Evolutionary conservation across 164 flowering plant species (phyloP).

Genomic region (Annona squamosa): DNA sequence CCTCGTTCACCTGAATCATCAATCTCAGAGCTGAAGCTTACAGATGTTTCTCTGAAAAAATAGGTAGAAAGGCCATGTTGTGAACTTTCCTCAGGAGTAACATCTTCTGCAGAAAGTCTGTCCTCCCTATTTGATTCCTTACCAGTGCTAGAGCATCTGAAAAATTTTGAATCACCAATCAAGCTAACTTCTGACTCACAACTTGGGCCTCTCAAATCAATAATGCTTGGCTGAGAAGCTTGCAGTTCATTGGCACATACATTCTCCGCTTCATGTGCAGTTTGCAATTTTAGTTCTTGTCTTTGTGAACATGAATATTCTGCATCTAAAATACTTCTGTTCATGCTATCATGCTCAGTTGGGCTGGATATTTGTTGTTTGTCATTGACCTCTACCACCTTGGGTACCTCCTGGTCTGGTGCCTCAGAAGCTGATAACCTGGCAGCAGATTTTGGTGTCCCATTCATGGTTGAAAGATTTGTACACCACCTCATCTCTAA

Average conservation of each 20-base stretch:
- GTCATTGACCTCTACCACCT: conserved; percentile 13
- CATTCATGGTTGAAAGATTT: conserved; percentile 27
- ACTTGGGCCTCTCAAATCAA: conserved; percentile 8
- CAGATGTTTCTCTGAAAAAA: conserved; percentile 22
- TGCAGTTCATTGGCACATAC: conserved; percentile 11
- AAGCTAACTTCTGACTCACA: background rate
- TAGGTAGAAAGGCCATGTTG: conserved; percentile 11
- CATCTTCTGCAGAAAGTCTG: conserved; percentile 6
- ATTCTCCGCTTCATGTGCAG: conserved; percentile 8
- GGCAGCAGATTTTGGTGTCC: conserved; percentile 22
- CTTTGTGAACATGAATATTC: conserved; percentile 7
- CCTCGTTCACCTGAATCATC: conserved; percentile 17
- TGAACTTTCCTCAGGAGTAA: conserved; percentile 18
- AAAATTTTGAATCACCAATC: background rate
- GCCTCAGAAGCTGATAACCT: conserved; percentile 9
- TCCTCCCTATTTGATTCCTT: conserved; percentile 7
- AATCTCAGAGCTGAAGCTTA: conserved; percentile 13
- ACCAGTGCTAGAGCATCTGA: conserved; percentile 10
- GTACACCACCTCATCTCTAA: conserved; percentile 90
- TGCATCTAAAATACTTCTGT: background rate
- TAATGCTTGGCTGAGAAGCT: conserved; percentile 3
- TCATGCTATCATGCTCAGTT: background rate
- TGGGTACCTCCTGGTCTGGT: conserved; percentile 12
- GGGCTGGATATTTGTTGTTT: conserved; percentile 6
- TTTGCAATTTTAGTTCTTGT: conserved; percentile 5